Evolutionary conservation across 768 basidiomycete genomes (phyloP), one percentile per base, ranked within the genome.

Genomic region (Termitomyces eurrhizus): DNA sequence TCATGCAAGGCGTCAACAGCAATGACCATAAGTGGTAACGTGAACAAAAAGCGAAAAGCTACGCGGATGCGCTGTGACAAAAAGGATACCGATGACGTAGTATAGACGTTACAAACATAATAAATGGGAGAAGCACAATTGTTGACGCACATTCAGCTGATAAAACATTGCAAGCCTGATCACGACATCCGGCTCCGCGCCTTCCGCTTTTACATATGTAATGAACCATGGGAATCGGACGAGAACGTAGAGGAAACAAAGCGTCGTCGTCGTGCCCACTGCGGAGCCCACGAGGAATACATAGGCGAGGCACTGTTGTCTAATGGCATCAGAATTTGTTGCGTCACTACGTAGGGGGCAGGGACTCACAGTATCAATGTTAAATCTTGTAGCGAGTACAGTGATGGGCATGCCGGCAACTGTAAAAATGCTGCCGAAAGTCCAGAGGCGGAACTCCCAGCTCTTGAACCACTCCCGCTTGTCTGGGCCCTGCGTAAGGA

Each of bases 401-500:
- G 88, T 87, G 49, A 88, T 66, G 3, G 91, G 92, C 84, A 93
- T 82, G 1, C 89, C 90, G 16, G 89, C 59, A 51, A 92, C 70
- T 6, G 89, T 84, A 32, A 82, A 64, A 41, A 85, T 65, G 65
- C 89, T 90, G 55, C 88, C 89, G 49, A 83, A 68, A 58, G 80
- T 84, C 92, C 92, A 93, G 18, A 83, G 68, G 48, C 80, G 79
- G 70, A 87, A 93, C 71, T 93, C 90, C 83, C 84, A 85, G 69
- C 90, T 90, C 26, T 83, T 75, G 71, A 93, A 93, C 92, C 92
- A 93, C 36, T 84, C 77, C 4, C 86, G 83, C 67, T 86, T 83
- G 48, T 77, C 74, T 0, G 88, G 87, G 4, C 88, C 87, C 73
- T 92, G 91, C 63, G 91, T 83, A 35, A 92, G 79, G 24, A 93